Evolutionary conservation across 116 monocot species (phyloP).

Genomic region (Zostera marina): DNA sequence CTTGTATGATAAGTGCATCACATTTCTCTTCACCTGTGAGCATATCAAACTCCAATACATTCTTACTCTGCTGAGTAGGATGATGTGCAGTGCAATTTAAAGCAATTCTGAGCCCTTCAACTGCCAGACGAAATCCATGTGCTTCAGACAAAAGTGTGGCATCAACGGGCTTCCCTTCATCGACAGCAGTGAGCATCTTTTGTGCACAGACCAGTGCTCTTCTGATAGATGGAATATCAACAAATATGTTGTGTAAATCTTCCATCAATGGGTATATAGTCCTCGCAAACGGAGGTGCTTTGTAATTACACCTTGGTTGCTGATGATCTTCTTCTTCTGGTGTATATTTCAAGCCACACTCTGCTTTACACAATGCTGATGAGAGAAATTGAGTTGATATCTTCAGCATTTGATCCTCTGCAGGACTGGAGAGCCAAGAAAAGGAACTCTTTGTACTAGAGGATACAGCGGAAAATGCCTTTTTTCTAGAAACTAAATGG

Average conservation of each 20-base stretch:
- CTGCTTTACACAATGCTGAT: slow-evolving; percentile 6
- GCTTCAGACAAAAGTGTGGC: slow-evolving; percentile 37
- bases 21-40: slow-evolving; percentile 66
- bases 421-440: slow-evolving; percentile 17
- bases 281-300: slow-evolving; percentile 60
- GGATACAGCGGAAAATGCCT: slow-evolving; percentile 11
- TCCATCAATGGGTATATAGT: slow-evolving; percentile 46
- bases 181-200: slow-evolving; percentile 47
- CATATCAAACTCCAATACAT: slow-evolving; percentile 26
- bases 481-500: slow-evolving; percentile 34
- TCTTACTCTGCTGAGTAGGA: slow-evolving; percentile 13
- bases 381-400: slow-evolving; percentile 31
- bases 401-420: slow-evolving; percentile 37
- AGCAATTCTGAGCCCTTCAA: slow-evolving; percentile 75
- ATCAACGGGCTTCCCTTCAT: slow-evolving; percentile 43
- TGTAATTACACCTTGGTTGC: slow-evolving; percentile 17
- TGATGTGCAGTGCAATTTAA: slow-evolving; percentile 40
- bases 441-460: slow-evolving; percentile 20
- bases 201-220: slow-evolving; percentile 55
- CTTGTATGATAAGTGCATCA: slow-evolving; percentile 48
- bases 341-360: slow-evolving; percentile 6
- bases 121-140: slow-evolving; percentile 53
- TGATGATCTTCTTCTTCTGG: slow-evolving; percentile 4
- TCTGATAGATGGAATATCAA: slow-evolving; percentile 42
- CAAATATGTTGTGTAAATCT: slow-evolving; percentile 55